These are phyloP conservation scores for Harringtonia aguacate DNA, from an alignment of 2,329 filamentous ascomycete genomes.

Conservation along the genomic window DNA sequence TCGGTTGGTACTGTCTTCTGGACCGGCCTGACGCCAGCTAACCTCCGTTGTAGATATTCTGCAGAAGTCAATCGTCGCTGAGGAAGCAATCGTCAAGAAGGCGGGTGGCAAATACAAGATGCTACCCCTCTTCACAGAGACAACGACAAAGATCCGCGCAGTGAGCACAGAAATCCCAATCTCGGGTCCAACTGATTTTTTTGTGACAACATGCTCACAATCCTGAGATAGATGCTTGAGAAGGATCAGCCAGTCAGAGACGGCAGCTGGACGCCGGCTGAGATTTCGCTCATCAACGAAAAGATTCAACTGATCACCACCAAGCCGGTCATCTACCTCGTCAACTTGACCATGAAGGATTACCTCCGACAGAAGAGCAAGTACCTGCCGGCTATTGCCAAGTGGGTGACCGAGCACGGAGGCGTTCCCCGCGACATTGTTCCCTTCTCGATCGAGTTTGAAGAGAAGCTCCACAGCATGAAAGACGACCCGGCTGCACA, in stretches of 20 bases:
- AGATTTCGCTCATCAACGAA: conserved; percentile 33
- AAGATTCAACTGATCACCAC: conserved; percentile 34
- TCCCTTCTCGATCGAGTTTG: conserved; percentile 33
- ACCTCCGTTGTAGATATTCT: conserved; percentile 23
- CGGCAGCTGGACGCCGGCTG: conserved; percentile 29
- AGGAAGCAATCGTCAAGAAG: conserved; percentile 28
- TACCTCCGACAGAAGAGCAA: conserved; percentile 35
- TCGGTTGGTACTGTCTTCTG: conserved; percentile 13
- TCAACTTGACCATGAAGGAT: conserved; percentile 35
- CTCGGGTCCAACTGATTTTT: background rate
- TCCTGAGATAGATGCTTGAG: conserved; percentile 22
- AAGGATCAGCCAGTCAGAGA: conserved; percentile 29
- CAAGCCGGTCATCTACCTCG: conserved; percentile 32
- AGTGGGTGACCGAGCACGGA: conserved; percentile 33
- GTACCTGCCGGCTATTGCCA: conserved; percentile 30
- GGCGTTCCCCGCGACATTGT: conserved; percentile 28
- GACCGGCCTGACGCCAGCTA: background rate
- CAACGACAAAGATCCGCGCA: conserved; percentile 27
- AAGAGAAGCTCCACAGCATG: conserved; percentile 29
- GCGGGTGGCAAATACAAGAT: conserved; percentile 34
- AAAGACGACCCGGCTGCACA: conserved; percentile 24
- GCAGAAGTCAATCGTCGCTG: conserved; percentile 25
- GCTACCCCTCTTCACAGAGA: conserved; percentile 31
- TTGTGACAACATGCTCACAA: conserved; percentile 2
- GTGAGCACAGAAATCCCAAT: conserved; percentile 13